phyloP scores from a whole-genome alignment of 2,329 filamentous ascomycete species.

The Alternaria consortialis region DNA sequence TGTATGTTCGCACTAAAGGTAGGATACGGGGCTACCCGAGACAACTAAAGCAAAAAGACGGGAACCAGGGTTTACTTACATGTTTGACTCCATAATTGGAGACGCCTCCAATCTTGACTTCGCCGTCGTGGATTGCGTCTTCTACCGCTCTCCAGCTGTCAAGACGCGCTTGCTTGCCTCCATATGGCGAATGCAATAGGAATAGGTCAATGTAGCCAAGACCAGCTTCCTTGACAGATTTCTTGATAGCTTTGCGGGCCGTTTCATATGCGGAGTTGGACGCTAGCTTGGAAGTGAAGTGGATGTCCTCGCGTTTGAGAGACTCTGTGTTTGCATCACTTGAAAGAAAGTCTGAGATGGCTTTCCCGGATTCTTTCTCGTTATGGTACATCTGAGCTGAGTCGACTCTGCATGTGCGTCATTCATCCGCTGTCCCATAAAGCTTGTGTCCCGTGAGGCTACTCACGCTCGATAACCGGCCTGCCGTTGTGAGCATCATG shows the following conservation, averaged over 20 bases:
- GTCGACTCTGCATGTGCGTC: conserved; percentile 57
- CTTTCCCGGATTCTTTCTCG: conserved; percentile 73
- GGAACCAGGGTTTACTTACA: conserved; percentile 56
- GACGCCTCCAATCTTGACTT: conserved; percentile 76
- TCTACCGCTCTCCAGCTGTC: conserved; percentile 80
- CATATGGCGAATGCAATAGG: conserved; percentile 80
- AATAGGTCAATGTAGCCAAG: conserved; percentile 82
- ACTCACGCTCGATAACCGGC: conserved; percentile 58
- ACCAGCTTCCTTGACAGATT: conserved; percentile 70
- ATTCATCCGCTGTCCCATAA: conserved; percentile 33
- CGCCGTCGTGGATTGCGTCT: conserved; percentile 76
- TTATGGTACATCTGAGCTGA: conserved; percentile 74
- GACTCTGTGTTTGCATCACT: conserved; percentile 57
- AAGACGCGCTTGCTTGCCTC: conserved; percentile 71
- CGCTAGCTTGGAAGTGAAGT: conserved; percentile 82
- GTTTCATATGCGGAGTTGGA: conserved; percentile 73
- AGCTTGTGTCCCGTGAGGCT: conserved; percentile 25
- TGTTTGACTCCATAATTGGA: conserved; percentile 82
- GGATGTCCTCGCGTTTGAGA: conserved; percentile 73
- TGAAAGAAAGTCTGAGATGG: conserved; percentile 67
- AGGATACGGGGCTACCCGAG: conserved; percentile 13
- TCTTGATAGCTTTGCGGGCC: conserved; percentile 71
- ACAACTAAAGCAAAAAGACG: conserved; percentile 9
- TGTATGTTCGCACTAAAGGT: conserved; percentile 8
- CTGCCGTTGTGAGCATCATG: conserved; percentile 40